Percentiles rank a stretch among this genome's conserved stretches.
Conservation (phyloP, 305 asterid genomes). For the Plantago lanceolata region DNA sequence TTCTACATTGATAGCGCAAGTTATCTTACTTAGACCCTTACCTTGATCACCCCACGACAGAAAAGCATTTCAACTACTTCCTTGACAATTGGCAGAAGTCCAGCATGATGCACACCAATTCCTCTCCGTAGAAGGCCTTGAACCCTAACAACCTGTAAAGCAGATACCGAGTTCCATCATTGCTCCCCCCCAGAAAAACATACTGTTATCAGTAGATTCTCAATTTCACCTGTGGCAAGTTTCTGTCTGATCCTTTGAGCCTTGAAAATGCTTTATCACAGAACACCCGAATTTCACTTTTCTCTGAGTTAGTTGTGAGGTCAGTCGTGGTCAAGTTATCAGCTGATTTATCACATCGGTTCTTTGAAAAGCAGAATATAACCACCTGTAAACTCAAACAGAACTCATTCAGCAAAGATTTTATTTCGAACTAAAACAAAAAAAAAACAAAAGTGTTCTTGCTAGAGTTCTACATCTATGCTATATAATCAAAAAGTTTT, state of each 20-base stretch:
- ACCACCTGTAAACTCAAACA: conserved; percentile 49
- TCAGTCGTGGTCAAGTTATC: conserved; percentile 81
- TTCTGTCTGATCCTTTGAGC: conserved; percentile 94
- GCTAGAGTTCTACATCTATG: background rate
- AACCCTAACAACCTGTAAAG: conserved; percentile 80
- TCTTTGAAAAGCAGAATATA: conserved; percentile 94
- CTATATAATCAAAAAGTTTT: too few species aligned
- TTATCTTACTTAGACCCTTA: conserved; percentile 22
- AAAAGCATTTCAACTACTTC: conserved; percentile 99
- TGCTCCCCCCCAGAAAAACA: conserved; percentile 16
- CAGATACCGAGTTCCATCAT: conserved; percentile 25
- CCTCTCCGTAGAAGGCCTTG: conserved; percentile 89
- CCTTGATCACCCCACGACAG: conserved; percentile 97
- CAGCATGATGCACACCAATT: conserved; percentile 97
- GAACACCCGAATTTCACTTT: conserved; percentile 90
- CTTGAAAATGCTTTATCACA: conserved; percentile 97
- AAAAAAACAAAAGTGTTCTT: background rate
- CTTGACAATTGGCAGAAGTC: conserved; percentile 93
- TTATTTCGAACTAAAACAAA: background rate
- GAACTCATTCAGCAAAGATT: background rate
- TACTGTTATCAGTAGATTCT: conserved; percentile 21
- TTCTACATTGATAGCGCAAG: background rate
- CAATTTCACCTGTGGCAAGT: conserved; percentile 83
- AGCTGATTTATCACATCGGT: conserved; percentile 89
- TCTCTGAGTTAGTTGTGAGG: conserved; percentile 88